phyloP scores from a whole-genome alignment of 1,284 basidiomycete species.

The Athelia psychrophila region DNA sequence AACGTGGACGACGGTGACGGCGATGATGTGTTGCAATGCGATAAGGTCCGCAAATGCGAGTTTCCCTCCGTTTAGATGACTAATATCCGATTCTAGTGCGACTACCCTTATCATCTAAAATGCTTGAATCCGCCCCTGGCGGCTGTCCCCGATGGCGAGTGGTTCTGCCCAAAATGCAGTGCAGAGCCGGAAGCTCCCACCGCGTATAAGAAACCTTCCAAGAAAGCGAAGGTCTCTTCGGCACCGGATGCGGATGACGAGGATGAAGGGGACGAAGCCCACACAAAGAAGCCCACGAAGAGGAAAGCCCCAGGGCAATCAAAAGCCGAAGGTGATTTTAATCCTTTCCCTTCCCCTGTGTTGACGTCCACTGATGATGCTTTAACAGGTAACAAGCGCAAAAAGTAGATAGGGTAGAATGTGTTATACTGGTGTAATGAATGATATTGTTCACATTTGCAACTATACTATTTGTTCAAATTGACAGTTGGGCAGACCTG shows the following conservation, averaged over 20 bases:
- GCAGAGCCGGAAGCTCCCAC: slow-evolving; percentile 9
- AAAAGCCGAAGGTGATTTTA: slow-evolving; percentile 14
- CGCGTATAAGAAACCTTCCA: not conserved
- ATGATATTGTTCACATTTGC: too few species aligned
- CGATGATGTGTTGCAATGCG: slow-evolving; percentile 75
- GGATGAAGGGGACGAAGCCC: slow-evolving; percentile 12
- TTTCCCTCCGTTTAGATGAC: slow-evolving; percentile 2
- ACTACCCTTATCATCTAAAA: slow-evolving; percentile 81
- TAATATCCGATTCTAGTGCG: slow-evolving; percentile 58
- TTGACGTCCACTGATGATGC: not conserved
- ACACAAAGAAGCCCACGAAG: slow-evolving; percentile 17
- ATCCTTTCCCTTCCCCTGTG: not conserved
- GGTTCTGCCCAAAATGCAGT: slow-evolving; percentile 82
- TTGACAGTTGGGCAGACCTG: too few species aligned
- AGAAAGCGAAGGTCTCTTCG: slow-evolving; percentile 5
- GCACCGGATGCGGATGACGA: slow-evolving; percentile 9
- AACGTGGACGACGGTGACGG: slow-evolving; percentile 64
- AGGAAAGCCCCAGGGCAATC: slow-evolving; percentile 22
- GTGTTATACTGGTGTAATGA: too few species aligned
- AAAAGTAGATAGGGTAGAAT: too few species aligned
- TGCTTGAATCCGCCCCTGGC: slow-evolving; percentile 81
- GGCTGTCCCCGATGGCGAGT: slow-evolving; percentile 84
- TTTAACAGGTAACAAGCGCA: too few species aligned
- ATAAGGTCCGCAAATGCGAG: slow-evolving; percentile 59
- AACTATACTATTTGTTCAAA: too few species aligned